Evolutionary conservation across 768 basidiomycete species (phyloP).

Genomic region (Fomitopsis serialis): DNA sequence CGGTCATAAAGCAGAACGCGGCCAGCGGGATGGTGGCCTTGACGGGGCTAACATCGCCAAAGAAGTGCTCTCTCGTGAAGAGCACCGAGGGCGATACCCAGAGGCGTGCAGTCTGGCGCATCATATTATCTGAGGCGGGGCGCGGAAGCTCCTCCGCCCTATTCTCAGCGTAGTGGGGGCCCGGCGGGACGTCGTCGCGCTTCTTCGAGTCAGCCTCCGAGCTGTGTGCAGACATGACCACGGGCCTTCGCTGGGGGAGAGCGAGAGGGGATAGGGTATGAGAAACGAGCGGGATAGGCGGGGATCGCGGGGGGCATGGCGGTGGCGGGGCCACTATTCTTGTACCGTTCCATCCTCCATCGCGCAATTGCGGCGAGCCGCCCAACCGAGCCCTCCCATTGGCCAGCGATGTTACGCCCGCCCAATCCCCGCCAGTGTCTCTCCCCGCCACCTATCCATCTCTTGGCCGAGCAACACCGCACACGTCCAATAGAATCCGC

Average conservation of each 20-base stretch:
- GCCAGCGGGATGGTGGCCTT: constrained; percentile 48
- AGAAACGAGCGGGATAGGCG: neutral
- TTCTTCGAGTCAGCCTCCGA: neutral
- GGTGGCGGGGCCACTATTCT: neutral
- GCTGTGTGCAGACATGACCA: neutral
- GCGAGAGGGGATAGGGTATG: neutral
- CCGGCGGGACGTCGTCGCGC: constrained; percentile 1
- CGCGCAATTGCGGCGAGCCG: neutral
- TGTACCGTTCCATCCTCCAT: neutral
- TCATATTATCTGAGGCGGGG: constrained; percentile 10
- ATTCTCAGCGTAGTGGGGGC: constrained; percentile 13
- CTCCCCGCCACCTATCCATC: neutral
- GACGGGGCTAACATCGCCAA: constrained; percentile 46
- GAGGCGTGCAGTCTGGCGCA: constrained; percentile 14
- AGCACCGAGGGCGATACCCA: constrained; percentile 18
- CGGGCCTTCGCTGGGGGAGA: too few species aligned
- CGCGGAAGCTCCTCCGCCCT: constrained; percentile 12
- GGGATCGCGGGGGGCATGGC: neutral
- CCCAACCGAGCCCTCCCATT: neutral
- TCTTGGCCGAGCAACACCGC: neutral
- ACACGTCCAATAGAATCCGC: neutral
- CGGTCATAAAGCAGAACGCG: constrained; percentile 76
- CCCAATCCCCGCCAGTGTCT: neutral
- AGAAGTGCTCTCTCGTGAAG: constrained; percentile 18
- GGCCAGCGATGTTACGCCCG: neutral